Evolutionary conservation across 2,329 filamentous ascomycete genomes (phyloP), one percentile per base, ranked within the genome.

Genomic region (Periconia macrospinosa): DNA sequence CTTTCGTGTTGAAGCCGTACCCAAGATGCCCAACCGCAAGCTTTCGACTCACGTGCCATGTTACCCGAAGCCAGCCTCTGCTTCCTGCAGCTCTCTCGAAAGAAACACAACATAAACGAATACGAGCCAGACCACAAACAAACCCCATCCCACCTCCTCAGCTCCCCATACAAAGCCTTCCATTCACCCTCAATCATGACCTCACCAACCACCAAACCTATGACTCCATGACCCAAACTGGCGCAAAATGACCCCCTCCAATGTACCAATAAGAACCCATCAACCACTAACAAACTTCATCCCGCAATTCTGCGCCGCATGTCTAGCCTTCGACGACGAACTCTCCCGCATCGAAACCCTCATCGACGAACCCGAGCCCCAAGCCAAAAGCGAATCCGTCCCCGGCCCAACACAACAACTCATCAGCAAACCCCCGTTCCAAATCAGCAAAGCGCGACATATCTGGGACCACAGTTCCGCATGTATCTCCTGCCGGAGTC

Each of bases 391-490:
- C 43, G 15, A 30, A 33, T 18, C 15, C 35, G 33, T 30, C 30
- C 30, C 13, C 46, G 33, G 20, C 49, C 49, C 49, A 5, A 47
- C 49, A 2, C 42, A 47, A 42, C 20, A 52, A 30, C 49, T 52
- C 49, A 52, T 14, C 13, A 52, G 15, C 43, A 19, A 46, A 17
- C 42, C 49, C 5, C 19, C 30, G 19, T 37, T 52, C 33, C 30
- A 46, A 46, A 46, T 52, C 49, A 47, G 49, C 49, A 52, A 52
- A 41, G 15, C 33, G 33, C 49, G 20, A 33, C 49, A 52, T 42
- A 52, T 52, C 49, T 52, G 49, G 49, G 44, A 47, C 42, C 49
- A 52, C 49, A 44, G 43, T 52, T 30, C 49, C 41, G 43, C 20
- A 30, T 52, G 49, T 42, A 33, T 42, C 19, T 52, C 43, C 49